A percentile compares a stretch with the other conserved stretches of the same genome.
phyloP scores from a whole-genome alignment of 805 yeast genomes.

The Barnettozyma vustinii region DNA sequence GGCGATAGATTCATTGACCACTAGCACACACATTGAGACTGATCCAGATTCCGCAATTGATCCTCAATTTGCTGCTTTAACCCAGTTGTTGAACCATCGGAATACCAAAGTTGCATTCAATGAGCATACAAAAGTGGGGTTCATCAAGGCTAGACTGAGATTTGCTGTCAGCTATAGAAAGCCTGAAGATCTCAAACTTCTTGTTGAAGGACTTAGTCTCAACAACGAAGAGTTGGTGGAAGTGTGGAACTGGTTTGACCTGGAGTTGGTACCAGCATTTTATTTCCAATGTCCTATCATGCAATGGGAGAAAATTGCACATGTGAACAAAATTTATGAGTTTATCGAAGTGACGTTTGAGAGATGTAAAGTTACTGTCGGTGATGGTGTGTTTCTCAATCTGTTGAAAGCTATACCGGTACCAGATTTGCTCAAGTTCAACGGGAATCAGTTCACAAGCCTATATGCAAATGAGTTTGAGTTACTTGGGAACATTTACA shows the following conservation, averaged over 20 bases:
- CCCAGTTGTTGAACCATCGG: constrained; percentile 1
- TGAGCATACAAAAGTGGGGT: neutral
- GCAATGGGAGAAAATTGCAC: constrained; percentile 3
- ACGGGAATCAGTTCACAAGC: neutral
- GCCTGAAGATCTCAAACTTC: neutral
- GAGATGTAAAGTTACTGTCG: constrained; percentile 5
- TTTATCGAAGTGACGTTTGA: constrained; percentile 3
- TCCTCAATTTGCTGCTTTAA: neutral
- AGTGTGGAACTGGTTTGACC: constrained; percentile 3
- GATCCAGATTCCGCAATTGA: neutral
- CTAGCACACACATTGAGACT: neutral
- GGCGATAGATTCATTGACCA: neutral
- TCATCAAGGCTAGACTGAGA: constrained; percentile 4
- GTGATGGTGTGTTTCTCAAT: neutral
- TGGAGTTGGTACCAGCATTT: constrained; percentile 1
- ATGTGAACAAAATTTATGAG: constrained; percentile 5
- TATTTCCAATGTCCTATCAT: neutral
- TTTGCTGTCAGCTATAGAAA: neutral
- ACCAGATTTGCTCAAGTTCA: neutral
- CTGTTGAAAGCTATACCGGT: neutral
- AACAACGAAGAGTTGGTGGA: neutral
- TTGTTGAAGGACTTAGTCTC: neutral
- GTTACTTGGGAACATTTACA: constrained; percentile 1
- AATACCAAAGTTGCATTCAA: neutral
- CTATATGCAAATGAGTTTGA: neutral